phyloP scores from a whole-genome alignment of 1,284 basidiomycete species.

The Cutaneotrichosporon daszewskae region DNA sequence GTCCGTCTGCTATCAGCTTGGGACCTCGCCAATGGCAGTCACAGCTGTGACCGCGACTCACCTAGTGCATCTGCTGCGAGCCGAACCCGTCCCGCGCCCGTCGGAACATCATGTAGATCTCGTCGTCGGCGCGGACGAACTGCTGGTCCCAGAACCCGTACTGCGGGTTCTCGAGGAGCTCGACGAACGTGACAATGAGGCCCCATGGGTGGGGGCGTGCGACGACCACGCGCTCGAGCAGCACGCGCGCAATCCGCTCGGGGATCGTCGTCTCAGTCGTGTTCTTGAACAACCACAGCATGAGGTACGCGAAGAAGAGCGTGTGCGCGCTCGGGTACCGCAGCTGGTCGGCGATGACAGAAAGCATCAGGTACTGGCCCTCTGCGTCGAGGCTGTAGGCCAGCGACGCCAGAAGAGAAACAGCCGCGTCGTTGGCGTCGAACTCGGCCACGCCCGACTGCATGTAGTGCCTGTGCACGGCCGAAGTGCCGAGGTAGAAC shows the following conservation, averaged over 20 bases:
- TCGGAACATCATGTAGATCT: conserved; percentile 40
- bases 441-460: conserved; percentile 74
- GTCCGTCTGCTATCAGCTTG: too few relatives aligned
- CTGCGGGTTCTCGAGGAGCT: conserved; percentile 50
- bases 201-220: conserved; percentile 98
- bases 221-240: conserved; percentile 89
- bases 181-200: conserved; percentile 85
- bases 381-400: conserved; percentile 80
- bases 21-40: too few relatives aligned
- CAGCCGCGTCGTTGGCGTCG: conserved; percentile 70
- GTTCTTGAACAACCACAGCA: conserved; percentile 71
- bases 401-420: conserved; percentile 73
- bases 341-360: conserved; percentile 84
- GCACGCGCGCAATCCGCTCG: conserved; percentile 84
- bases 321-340: conserved; percentile 97
- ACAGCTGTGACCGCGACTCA: too few relatives aligned
- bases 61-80: conserved; percentile 14
- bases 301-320: conserved; percentile 85
- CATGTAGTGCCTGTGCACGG: conserved; percentile 71
- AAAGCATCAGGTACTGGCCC: conserved; percentile 89
- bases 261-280: conserved; percentile 53
- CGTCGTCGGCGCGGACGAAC: conserved; percentile 44
- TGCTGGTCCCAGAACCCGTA: conserved; percentile 48
- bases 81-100: conserved; percentile 24
- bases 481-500: conserved; percentile 87